These are phyloP conservation scores for Pseudogymnoascus sp. DNA, from an alignment of 2,329 filamentous ascomycete species.

Conservation along the genomic window DNA sequence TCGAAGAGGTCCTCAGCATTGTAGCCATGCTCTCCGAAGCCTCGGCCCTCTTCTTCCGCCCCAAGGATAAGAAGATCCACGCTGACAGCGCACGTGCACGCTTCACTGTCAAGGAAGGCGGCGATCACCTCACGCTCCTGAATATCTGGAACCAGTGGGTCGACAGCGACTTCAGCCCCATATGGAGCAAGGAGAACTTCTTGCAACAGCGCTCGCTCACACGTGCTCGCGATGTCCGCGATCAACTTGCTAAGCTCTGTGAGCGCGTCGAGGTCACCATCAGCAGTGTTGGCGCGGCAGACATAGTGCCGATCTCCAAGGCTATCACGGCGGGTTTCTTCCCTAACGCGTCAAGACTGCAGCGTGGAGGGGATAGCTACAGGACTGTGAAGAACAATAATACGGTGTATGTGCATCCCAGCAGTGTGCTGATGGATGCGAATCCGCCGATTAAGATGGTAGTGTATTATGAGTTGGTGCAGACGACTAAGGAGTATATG, in stretches of 20 bases:
- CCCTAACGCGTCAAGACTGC: constrained; percentile 78
- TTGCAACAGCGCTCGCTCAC: constrained; percentile 85
- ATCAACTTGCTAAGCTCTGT: constrained; percentile 86
- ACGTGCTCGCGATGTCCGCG: constrained; percentile 81
- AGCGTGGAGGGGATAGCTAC: constrained; percentile 79
- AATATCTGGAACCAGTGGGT: constrained; percentile 97
- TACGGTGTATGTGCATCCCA: constrained; percentile 87
- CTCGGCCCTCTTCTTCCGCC: constrained; percentile 83
- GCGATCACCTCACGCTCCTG: constrained; percentile 79
- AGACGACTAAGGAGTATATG: constrained; percentile 90
- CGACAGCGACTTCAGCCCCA: constrained; percentile 77
- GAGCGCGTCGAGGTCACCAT: constrained; percentile 82
- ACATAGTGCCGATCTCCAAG: constrained; percentile 75
- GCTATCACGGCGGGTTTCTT: constrained; percentile 91
- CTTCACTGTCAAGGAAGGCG: constrained; percentile 85
- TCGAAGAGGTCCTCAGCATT: constrained; percentile 85
- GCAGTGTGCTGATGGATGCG: constrained; percentile 68
- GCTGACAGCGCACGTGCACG: constrained; percentile 83
- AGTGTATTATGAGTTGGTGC: constrained; percentile 76
- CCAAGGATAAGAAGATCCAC: constrained; percentile 95
- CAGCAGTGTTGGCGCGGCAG: constrained; percentile 60
- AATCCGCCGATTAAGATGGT: constrained; percentile 75
- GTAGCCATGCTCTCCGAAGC: constrained; percentile 92
- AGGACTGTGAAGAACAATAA: constrained; percentile 85
- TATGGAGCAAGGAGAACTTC: constrained; percentile 92